Conservation (phyloP, 768 basidiomycete genomes). For the Suillus brevipes region DNA sequence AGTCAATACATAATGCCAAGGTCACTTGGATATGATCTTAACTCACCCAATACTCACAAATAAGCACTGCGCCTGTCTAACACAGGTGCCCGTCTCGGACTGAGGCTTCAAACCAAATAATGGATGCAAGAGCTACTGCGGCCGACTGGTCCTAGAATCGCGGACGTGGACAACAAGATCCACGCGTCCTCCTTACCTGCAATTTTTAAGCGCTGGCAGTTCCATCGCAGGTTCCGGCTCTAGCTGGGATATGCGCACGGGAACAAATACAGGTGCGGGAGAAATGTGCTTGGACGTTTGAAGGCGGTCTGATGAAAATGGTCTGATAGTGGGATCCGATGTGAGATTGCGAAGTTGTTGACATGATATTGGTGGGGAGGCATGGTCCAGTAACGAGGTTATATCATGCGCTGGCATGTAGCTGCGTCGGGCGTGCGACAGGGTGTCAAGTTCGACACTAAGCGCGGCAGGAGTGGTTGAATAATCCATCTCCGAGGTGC, state of each 20-base stretch:
- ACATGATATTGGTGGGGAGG: not conserved
- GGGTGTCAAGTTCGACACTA: not conserved
- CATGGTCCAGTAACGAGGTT: not conserved
- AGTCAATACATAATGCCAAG: not conserved
- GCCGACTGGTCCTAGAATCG: not conserved
- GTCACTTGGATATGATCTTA: not conserved
- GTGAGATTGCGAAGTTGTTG: slow-evolving; percentile 4
- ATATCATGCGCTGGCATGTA: slow-evolving; percentile 2
- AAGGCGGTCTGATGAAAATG: not conserved
- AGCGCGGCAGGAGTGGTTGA: not conserved
- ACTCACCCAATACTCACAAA: not conserved
- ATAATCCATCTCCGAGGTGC: not conserved
- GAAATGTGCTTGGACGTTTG: slow-evolving; percentile 11
- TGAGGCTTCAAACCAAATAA: not conserved
- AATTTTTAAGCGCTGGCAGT: slow-evolving; percentile 15
- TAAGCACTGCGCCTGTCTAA: not conserved
- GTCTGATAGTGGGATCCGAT: not conserved
- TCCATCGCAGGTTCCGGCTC: slow-evolving; percentile 36
- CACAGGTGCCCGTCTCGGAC: not conserved
- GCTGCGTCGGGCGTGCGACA: not conserved
- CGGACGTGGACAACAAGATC: not conserved
- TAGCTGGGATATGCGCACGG: slow-evolving; percentile 32
- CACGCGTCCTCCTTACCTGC: not conserved
- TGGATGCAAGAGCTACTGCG: not conserved
- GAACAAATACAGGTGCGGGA: slow-evolving; percentile 20